Conservation (phyloP, 192 early-diverging fungal genomes). For the Backusella tarrabulga region DNA sequence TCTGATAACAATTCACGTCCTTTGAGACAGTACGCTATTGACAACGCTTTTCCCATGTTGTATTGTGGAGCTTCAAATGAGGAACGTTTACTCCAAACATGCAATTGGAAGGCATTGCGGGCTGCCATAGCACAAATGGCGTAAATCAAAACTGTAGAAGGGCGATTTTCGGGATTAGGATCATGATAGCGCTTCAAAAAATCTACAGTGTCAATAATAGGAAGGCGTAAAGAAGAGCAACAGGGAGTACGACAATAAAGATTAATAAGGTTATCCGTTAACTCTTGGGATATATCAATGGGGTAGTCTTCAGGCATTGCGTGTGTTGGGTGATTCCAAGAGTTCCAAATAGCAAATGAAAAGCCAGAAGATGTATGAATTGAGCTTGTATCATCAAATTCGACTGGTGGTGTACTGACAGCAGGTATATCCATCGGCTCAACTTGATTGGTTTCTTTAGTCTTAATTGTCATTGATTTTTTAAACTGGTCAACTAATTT, state of each 20-base stretch:
- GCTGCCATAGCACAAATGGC: constrained; percentile 38
- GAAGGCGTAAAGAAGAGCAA: constrained; percentile 29
- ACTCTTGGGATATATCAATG: constrained; percentile 36
- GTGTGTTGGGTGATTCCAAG: constrained; percentile 29
- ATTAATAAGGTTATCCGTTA: constrained; percentile 32
- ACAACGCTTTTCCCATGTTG: constrained; percentile 40
- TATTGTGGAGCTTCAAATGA: constrained; percentile 27
- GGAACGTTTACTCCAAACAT: constrained; percentile 33
- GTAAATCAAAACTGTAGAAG: constrained; percentile 28
- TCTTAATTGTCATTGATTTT: constrained; percentile 22
- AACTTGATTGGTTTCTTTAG: neutral
- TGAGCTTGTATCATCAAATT: constrained; percentile 27
- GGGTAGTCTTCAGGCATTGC: constrained; percentile 33
- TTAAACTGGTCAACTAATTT: constrained; percentile 40
- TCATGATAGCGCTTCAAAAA: constrained; percentile 22
- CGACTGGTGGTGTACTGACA: neutral
- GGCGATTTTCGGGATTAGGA: constrained; percentile 16
- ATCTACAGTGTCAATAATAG: constrained; percentile 25
- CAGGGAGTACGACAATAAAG: constrained; percentile 36
- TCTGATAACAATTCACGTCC: constrained; percentile 35
- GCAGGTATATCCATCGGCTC: neutral
- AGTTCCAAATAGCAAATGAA: constrained; percentile 30
- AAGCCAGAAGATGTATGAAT: constrained; percentile 20
- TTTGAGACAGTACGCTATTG: constrained; percentile 28
- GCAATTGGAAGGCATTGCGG: constrained; percentile 38